Conservation (phyloP, 805 yeast genomes). For the Candida saitoana region DNA sequence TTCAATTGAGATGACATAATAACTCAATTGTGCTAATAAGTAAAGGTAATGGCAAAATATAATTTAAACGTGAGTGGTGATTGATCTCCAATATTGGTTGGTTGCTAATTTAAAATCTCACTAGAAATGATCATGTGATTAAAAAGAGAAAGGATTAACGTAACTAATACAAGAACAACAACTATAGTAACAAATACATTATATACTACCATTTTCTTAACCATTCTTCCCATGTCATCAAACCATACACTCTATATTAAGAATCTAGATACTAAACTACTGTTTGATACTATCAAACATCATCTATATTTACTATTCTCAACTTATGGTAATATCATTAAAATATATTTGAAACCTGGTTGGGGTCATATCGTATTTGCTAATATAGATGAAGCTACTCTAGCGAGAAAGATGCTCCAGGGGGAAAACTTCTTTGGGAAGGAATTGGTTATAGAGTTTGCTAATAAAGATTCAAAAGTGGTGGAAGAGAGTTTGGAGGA, state of each 20-base stretch:
- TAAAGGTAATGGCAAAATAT: no score
- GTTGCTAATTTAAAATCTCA: neutral
- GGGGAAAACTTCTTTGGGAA: conserved; percentile 52
- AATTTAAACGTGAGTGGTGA: no score
- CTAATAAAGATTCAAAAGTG: conserved; percentile 24
- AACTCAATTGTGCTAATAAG: neutral
- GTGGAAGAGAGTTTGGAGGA: conserved; percentile 9
- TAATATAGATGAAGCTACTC: conserved; percentile 45
- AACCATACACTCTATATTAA: conserved; percentile 51
- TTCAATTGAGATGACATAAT: conserved; percentile 27
- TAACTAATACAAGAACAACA: no score
- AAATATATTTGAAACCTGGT: conserved; percentile 47
- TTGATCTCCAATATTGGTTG: neutral
- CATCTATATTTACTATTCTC: conserved; percentile 57
- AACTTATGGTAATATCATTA: conserved; percentile 62
- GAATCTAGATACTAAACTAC: conserved; percentile 57
- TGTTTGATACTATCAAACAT: conserved; percentile 41
- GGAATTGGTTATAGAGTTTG: conserved; percentile 39
- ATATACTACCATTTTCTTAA: no score
- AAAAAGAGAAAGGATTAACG: no score
- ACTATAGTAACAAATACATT: no score
- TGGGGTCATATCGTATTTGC: conserved; percentile 63
- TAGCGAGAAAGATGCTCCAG: conserved; percentile 48
- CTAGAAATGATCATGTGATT: neutral
- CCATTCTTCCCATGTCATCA: neutral